Percentiles rank a stretch among this genome's conserved stretches.
Conservation (phyloP, 768 basidiomycete genomes). For the Dentipellis sp. region DNA sequence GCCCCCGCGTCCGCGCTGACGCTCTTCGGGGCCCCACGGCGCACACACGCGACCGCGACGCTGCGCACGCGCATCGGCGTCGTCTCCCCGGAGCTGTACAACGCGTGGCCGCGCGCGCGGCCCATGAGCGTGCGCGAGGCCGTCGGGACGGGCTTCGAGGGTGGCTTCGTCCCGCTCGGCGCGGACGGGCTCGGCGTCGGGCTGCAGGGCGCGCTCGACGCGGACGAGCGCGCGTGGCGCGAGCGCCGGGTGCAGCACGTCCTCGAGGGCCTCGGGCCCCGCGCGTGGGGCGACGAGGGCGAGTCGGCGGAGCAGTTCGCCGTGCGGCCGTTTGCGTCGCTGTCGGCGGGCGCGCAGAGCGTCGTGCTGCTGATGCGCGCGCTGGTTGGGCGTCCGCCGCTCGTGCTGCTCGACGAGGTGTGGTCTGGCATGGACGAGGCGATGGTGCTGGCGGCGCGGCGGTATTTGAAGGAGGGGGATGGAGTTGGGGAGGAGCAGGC, state of each 20-base stretch:
- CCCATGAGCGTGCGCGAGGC: slow-evolving; percentile 68
- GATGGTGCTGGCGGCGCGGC: slow-evolving; percentile 58
- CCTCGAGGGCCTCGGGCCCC: slow-evolving; percentile 55
- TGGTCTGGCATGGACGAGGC: slow-evolving; percentile 87
- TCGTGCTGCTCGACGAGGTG: slow-evolving; percentile 86
- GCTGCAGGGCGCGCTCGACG: slow-evolving; percentile 30
- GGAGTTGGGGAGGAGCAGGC: slow-evolving; percentile 53
- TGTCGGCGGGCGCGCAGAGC: slow-evolving; percentile 70
- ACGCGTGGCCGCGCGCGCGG: slow-evolving; percentile 76
- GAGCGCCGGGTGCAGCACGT: slow-evolving; percentile 42
- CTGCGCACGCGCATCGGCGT: slow-evolving; percentile 66
- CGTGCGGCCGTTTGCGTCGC: slow-evolving; percentile 43
- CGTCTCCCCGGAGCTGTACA: slow-evolving; percentile 83
- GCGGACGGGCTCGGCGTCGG: slow-evolving; percentile 37
- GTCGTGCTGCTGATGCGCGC: slow-evolving; percentile 81
- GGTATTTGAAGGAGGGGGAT: slow-evolving; percentile 45
- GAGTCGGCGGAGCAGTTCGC: slow-evolving; percentile 32
- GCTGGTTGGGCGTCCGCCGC: slow-evolving; percentile 59
- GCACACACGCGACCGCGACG: slow-evolving; percentile 54
- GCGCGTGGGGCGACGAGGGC: slow-evolving; percentile 30
- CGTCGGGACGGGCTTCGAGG: slow-evolving; percentile 82
- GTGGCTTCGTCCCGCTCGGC: slow-evolving; percentile 57
- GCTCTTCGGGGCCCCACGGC: slow-evolving; percentile 57
- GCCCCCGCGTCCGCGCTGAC: slow-evolving; percentile 30
- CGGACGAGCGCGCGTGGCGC: slow-evolving; percentile 28